Evolutionary conservation across 2,329 filamentous ascomycete species (phyloP), one percentile per base, ranked within the genome.

Genomic region (Cordyceps militaris): DNA sequence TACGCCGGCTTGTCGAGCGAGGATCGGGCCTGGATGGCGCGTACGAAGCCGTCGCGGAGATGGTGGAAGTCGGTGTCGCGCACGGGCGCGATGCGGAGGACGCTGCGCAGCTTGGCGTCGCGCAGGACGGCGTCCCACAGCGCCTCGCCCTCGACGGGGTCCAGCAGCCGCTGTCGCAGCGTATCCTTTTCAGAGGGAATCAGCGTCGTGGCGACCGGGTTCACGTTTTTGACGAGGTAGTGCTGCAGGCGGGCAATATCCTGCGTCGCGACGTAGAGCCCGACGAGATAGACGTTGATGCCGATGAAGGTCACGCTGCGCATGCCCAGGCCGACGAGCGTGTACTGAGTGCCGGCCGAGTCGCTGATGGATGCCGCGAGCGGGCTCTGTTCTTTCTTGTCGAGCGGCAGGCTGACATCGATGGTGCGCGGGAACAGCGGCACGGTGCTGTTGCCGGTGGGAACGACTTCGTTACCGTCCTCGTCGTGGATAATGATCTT

Each of bases 31-130:
- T 89, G 88, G 62, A 99, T 87, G 23, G 89, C 88, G 6, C 91
- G 83, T 59, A 97, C 89, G 76, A 92, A 95, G 1, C 89, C 94
- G 68, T 99, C 94, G 42, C 93, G 84, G 61, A 99, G 73, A 71
- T 99, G 94, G 63, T 87, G 84, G 72, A 97, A 97, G 72, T 97
- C 92, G 19, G 94, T 99, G 71, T 95, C 91, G 38, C 91, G 81
- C n/a, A 91, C 91, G 0, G 94, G 94, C 3, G 93, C 85, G 62
- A 99, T 87, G 47, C 93, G 83, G 74, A 96, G 85, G 0, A 86
- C 82, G 26, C 86, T 93, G 56, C 91, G 78, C n/a, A 93, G 83
- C 0, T 84, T 80, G 3, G 83, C 79, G 0, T 85, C 76, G 59
- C 78, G 76, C 26, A 97, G 74, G 3, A 96, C 77, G 14, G 80